These are phyloP conservation scores for Pythium aphanidermatum DNA, from an alignment of 352 stramenopile species.

Conservation along the genomic window DNA sequence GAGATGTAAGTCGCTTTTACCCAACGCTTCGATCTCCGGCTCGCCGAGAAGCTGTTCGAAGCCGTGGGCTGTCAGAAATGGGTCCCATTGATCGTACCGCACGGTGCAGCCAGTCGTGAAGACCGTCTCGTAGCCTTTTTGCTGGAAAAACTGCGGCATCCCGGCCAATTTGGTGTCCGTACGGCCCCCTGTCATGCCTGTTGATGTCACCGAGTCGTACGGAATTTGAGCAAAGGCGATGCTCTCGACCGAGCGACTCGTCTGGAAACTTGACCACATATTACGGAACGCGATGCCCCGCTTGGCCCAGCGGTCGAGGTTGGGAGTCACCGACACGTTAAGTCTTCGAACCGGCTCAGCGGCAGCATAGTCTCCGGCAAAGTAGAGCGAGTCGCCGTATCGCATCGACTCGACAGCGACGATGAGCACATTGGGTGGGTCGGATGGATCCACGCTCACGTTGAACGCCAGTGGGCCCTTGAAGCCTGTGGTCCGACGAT, in stretches of 20 bases:
- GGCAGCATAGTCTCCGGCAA: constrained; percentile 26
- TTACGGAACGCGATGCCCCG: constrained; percentile 43
- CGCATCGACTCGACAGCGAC: constrained; percentile 50
- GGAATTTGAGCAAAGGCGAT: constrained; percentile 44
- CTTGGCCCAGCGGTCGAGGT: constrained; percentile 45
- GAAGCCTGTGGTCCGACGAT: constrained; percentile 33
- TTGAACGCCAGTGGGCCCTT: constrained; percentile 36
- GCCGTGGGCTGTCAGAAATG: constrained; percentile 36
- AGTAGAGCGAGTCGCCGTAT: constrained; percentile 46
- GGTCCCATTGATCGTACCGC: constrained; percentile 45
- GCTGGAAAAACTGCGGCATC: constrained; percentile 44
- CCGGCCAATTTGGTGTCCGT: constrained; percentile 25
- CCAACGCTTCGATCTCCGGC: constrained; percentile 31
- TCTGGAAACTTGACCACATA: constrained; percentile 51
- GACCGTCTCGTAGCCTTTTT: constrained; percentile 39
- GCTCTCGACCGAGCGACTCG: constrained; percentile 52
- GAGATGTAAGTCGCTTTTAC: constrained; percentile 28
- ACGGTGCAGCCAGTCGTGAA: constrained; percentile 42
- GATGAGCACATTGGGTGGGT: constrained; percentile 46
- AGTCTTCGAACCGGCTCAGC: constrained; percentile 4
- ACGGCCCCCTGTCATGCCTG: constrained; percentile 30
- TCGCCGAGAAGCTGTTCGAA: constrained; percentile 39
- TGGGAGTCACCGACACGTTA: constrained; percentile 40
- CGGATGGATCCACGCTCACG: constrained; percentile 21
- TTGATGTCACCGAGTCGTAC: constrained; percentile 32